Evolutionary conservation across 2,329 filamentous ascomycete genomes (phyloP), one percentile per base, ranked within the genome.

Genomic region (Fonsecaea pedrosoi): DNA sequence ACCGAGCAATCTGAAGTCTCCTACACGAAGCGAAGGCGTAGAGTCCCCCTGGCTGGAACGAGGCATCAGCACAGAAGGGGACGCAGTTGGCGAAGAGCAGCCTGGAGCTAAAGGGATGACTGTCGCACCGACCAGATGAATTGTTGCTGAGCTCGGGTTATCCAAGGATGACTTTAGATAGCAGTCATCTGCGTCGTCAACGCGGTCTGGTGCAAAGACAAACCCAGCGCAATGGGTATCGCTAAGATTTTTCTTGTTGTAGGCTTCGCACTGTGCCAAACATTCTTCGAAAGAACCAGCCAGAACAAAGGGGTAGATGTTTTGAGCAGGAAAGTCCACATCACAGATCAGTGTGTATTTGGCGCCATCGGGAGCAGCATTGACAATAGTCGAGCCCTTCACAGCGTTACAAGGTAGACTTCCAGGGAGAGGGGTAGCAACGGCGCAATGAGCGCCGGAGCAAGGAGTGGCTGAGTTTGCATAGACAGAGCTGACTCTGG

Each of bases 121-220:
- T 21, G 66, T 68, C 25, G 71, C 74, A 53, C 71, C 74, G n/a
- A 75, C 60, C 2, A 76, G 65, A 42, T 64, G 64, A 21, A 74
- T 58, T 7, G 64, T 69, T 12, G 72, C 69, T 3, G 70, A 57
- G 55, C 60, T 45, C 3, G 74, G 70, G 57, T 72, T 45, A 15
- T 69, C 65, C 56, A 75, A 56, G 2, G 67, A 70, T 9, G 68
- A 76, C 48, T 76, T 76, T 32, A 75, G 70, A 58, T 75, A 75
- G 69, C 75, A 76, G 67, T 76, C 68, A 40, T 75, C 71, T 15
- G 70, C 65, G 56, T 69, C 64, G 38, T 67, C 62, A 30, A 68
- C 34, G 18, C 72, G 71, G 30, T 70, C 72, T 6, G 73, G 73
- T 8, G 72, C 70, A 64, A 73, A 76, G 12, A 75, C 63, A 60